Percentiles rank a stretch among this genome's conserved stretches.
These are phyloP conservation scores for Talaromyces sp. DNA, from an alignment of 2,329 filamentous ascomycete genomes.

Conservation along the genomic window DNA sequence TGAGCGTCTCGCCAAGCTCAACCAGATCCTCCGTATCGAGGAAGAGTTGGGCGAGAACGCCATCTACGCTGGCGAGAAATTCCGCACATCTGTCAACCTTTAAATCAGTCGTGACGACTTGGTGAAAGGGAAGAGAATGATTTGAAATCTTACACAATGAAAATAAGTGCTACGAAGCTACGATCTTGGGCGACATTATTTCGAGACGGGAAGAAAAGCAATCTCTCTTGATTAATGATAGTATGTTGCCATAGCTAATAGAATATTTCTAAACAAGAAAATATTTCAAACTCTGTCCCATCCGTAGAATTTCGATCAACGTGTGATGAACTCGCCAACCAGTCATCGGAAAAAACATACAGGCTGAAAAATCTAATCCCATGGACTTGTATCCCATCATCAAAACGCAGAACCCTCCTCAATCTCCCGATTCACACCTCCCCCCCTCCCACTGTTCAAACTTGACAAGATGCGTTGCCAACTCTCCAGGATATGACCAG, in stretches of 20 bases:
- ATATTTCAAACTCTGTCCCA: background rate
- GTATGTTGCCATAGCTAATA: conserved; percentile 9
- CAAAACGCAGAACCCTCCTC: background rate
- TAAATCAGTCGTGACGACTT: conserved; percentile 48
- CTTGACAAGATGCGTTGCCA: background rate
- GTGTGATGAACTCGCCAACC: background rate
- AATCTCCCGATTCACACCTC: background rate
- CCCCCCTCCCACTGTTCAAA: background rate
- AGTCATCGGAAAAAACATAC: too few relatives aligned
- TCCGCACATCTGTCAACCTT: conserved; percentile 85
- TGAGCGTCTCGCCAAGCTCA: conserved; percentile 98
- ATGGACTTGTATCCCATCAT: too few relatives aligned
- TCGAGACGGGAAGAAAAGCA: conserved; percentile 6
- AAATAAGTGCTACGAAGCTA: conserved; percentile 14
- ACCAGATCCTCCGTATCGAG: conserved; percentile 99
- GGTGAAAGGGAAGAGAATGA: background rate
- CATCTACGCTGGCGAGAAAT: conserved; percentile 85
- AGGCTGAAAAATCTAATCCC: too few relatives aligned
- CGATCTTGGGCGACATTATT: conserved; percentile 11
- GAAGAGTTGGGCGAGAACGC: conserved; percentile 94
- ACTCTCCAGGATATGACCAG: background rate
- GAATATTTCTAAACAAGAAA: background rate
- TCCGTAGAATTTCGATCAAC: background rate
- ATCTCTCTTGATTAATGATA: conserved; percentile 5
- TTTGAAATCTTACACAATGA: background rate